Evolutionary conservation across 176 grass and related monocot genomes (phyloP).

Genomic region (Musa beccarii): DNA sequence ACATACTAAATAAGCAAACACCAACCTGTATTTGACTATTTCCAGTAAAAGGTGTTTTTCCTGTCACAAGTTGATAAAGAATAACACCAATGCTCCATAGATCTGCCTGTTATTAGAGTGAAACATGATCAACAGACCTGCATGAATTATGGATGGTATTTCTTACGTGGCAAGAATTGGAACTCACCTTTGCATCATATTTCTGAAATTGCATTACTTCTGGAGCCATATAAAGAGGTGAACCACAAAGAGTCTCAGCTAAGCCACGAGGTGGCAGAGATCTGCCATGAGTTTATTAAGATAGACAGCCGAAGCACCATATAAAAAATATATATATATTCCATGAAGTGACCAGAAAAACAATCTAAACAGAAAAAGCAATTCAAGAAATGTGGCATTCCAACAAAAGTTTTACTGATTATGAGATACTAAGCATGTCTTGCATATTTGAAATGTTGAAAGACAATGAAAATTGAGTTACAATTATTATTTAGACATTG

Average conservation of each 20-base stretch:
- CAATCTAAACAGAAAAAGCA: neutral
- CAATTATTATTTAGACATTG: neutral
- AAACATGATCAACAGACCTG: conserved; percentile 21
- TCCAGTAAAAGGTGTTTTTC: conserved; percentile 80
- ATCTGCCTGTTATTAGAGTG: conserved; percentile 79
- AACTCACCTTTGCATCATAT: conserved; percentile 88
- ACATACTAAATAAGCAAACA: conserved; percentile 14
- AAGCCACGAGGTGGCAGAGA: conserved; percentile 42
- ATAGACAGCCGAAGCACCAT: neutral
- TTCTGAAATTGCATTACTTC: conserved; percentile 96
- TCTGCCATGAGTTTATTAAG: neutral
- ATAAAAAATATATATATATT: neutral
- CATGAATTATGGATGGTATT: conserved; percentile 16
- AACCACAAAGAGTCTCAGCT: conserved; percentile 95
- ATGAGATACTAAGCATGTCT: neutral
- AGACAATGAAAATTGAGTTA: neutral
- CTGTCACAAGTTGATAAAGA: conserved; percentile 90
- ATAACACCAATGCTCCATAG: conserved; percentile 98
- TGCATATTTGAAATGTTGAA: neutral
- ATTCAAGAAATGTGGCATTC: neutral
- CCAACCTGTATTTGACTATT: conserved; percentile 83
- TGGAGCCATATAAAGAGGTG: conserved; percentile 98
- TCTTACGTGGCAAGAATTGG: conserved; percentile 10
- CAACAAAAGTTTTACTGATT: neutral
- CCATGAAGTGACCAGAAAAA: neutral